These are phyloP conservation scores for Grigorovia jiainica DNA, from an alignment of 805 yeast species.

Conservation along the genomic window DNA sequence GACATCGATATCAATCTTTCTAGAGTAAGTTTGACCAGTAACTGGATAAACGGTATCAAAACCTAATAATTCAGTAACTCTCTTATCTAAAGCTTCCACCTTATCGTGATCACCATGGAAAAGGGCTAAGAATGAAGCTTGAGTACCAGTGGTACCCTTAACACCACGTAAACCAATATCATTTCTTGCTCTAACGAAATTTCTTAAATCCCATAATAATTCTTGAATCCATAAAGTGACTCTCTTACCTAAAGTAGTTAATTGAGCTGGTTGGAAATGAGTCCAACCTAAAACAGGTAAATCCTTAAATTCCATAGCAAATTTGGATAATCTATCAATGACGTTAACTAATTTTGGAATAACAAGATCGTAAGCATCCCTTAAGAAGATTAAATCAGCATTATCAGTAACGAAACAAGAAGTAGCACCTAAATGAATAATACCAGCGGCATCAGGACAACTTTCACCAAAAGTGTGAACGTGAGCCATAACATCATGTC, in stretches of 20 bases:
- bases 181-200: constrained; percentile 90
- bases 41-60: constrained; percentile 94
- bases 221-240: constrained; percentile 98
- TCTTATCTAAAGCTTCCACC: constrained; percentile 85
- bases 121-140: constrained; percentile 88
- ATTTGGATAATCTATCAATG: constrained; percentile 77
- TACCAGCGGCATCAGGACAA: constrained; percentile 95
- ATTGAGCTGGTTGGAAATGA: constrained; percentile 98
- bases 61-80: constrained; percentile 87
- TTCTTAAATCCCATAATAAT: constrained; percentile 93
- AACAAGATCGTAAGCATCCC: constrained; percentile 89
- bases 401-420: constrained; percentile 97
- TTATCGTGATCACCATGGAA: constrained; percentile 96
- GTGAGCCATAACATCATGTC: constrained; percentile 99
- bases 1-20: constrained; percentile 94
- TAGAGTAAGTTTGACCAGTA: constrained; percentile 98
- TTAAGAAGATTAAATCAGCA: constrained; percentile 90
- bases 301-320: constrained; percentile 88
- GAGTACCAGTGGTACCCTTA: constrained; percentile 98
- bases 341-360: constrained; percentile 95
- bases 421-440: constrained; percentile 96
- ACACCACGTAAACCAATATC: constrained; percentile 96
- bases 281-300: constrained; percentile 98
- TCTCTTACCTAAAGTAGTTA: constrained; percentile 97
- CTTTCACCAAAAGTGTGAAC: constrained; percentile 90